Evolutionary conservation across 495 filamentous ascomycete genomes (phyloP).

Genomic region (Tuber brumale): DNA sequence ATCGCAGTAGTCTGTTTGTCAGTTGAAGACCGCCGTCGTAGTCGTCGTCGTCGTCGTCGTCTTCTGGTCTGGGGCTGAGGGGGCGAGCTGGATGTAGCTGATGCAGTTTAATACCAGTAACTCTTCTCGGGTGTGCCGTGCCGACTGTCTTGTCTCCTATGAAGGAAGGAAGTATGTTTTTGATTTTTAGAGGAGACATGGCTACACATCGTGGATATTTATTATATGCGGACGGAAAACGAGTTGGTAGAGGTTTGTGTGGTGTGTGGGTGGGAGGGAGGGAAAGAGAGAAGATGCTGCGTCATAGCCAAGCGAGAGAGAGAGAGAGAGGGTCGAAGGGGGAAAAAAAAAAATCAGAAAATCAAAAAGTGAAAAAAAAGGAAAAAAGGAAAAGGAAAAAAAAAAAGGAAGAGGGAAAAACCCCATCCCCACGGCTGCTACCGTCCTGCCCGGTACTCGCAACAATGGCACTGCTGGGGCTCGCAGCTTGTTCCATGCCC

Average conservation of each 20-base stretch:
- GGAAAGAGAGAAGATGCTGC: no score
- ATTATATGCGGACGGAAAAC: neutral
- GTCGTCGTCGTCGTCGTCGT: conserved; percentile 5
- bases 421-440: no score
- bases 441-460: no score
- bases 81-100: conserved; percentile 5
- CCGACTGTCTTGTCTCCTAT: neutral
- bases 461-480: no score
- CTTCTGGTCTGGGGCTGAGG: conserved; percentile 29
- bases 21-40: conserved; percentile 9
- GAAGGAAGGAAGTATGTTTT: neutral
- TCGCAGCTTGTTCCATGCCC: no score
- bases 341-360: no score
- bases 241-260: neutral
- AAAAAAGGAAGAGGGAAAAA: no score
- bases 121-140: neutral
- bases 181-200: neutral
- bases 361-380: no score
- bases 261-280: no score
- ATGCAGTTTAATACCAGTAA: neutral
- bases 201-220: neutral
- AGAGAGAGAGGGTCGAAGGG: neutral
- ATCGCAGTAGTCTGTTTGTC: neutral
- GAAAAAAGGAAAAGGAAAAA: neutral
- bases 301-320: no score